Percentiles rank a stretch among this genome's conserved stretches.
Evolutionary conservation across 1,284 basidiomycete species (phyloP).

Genomic region (Tilletia walkeri): DNA sequence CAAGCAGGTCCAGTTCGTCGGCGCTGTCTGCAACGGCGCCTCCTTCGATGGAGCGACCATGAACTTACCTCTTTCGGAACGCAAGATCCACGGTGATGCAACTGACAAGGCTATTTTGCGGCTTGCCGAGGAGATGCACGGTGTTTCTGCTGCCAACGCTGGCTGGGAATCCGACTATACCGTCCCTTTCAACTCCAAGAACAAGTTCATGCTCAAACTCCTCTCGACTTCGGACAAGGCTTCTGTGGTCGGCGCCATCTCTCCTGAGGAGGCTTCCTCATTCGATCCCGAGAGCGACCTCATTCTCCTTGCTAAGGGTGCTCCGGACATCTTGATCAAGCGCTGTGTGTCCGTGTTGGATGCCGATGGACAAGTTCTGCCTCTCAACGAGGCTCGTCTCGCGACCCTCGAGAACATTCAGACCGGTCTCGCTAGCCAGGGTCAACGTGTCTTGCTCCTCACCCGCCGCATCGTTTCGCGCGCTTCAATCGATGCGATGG

Average conservation of each 20-base stretch:
- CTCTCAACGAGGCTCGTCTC: constrained; percentile 46
- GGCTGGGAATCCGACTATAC: constrained; percentile 58
- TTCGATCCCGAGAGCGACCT: constrained; percentile 29
- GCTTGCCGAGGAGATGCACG: constrained; percentile 62
- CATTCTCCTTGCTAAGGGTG: constrained; percentile 42
- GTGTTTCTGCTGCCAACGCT: constrained; percentile 48
- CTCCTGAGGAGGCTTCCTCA: constrained; percentile 55
- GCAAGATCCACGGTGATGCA: constrained; percentile 65
- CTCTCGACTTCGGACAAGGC: constrained; percentile 49
- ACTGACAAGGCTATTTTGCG: constrained; percentile 67
- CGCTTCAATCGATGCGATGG: constrained; percentile 4
- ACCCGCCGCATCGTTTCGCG: constrained; percentile 55
- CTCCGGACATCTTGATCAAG: constrained; percentile 42
- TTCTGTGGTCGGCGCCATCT: constrained; percentile 48
- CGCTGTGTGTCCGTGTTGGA: constrained; percentile 9
- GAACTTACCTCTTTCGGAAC: constrained; percentile 58
- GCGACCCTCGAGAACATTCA: constrained; percentile 25
- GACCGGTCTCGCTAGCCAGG: constrained; percentile 61
- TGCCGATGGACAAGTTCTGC: background rate
- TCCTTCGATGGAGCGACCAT: constrained; percentile 59
- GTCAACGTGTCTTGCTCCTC: constrained; percentile 65
- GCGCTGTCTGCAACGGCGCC: constrained; percentile 63
- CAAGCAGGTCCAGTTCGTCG: constrained; percentile 30
- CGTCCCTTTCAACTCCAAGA: constrained; percentile 65
- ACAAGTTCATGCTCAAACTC: constrained; percentile 67